Evolutionary conservation across 805 yeast genomes (phyloP).

Genomic region (Hanseniaspora mollemarum): DNA sequence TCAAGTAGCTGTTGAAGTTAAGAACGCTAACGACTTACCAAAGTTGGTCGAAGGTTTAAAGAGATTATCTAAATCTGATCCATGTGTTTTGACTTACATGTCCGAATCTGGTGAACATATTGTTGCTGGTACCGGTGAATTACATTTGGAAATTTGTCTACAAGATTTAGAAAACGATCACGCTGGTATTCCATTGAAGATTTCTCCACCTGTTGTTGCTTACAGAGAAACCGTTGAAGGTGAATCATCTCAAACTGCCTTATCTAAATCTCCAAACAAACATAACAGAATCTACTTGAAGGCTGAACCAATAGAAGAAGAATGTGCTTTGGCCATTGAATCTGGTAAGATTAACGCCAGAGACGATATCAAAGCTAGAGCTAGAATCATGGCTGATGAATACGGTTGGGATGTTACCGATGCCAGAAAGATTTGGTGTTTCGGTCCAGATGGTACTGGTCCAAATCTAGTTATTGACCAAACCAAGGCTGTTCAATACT

Average conservation of each 20-base stretch:
- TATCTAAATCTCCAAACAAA: slow-evolving; percentile 99
- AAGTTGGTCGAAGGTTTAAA: slow-evolving; percentile 99
- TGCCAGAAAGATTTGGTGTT: slow-evolving; percentile 99
- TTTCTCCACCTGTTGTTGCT: slow-evolving; percentile 94
- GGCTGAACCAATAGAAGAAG: slow-evolving; percentile 95
- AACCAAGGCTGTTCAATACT: slow-evolving; percentile 99
- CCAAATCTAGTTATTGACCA: slow-evolving; percentile 98
- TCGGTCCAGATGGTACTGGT: slow-evolving; percentile 99
- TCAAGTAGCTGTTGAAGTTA: slow-evolving; percentile 98
- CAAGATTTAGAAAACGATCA: slow-evolving; percentile 94
- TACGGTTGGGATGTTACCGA: slow-evolving; percentile 99
- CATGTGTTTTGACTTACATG: slow-evolving; percentile 86
- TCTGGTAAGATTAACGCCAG: slow-evolving; percentile 81
- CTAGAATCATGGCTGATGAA: slow-evolving; percentile 96
- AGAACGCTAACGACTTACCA: slow-evolving; percentile 98
- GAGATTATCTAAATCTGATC: slow-evolving; percentile 99
- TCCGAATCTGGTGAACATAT: slow-evolving; percentile 96
- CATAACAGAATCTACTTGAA: slow-evolving; percentile 98
- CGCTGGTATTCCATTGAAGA: slow-evolving; percentile 98
- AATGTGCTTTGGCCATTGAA: slow-evolving; percentile 85
- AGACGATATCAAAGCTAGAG: slow-evolving; percentile 98
- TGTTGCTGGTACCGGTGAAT: slow-evolving; percentile 99
- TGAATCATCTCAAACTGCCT: slow-evolving; percentile 90
- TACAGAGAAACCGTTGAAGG: slow-evolving; percentile 96
- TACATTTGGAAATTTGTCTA: slow-evolving; percentile 97